Percentiles rank a stretch among this genome's conserved stretches.
These are phyloP conservation scores for Ambrosia trifida DNA, from an alignment of 129 eudicot species.

Conservation along the genomic window DNA sequence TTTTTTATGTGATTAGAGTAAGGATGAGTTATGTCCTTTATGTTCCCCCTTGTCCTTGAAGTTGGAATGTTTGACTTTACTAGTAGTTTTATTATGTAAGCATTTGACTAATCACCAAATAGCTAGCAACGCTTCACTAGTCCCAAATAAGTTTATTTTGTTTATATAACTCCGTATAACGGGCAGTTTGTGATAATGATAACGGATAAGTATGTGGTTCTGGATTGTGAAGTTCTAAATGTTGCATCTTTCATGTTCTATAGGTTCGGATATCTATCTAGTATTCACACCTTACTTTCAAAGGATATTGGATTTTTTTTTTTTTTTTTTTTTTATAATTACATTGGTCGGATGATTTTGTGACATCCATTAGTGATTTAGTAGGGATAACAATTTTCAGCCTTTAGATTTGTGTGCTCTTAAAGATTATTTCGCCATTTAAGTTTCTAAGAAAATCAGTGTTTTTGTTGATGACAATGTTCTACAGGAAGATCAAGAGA, in stretches of 20 bases:
- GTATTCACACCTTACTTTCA: neutral
- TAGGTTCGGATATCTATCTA: neutral
- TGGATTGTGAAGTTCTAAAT: conserved; percentile 2
- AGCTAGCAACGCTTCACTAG: neutral
- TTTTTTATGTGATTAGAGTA: neutral
- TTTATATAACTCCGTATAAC: neutral
- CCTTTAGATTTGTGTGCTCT: neutral
- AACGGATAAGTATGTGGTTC: neutral
- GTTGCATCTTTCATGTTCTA: neutral
- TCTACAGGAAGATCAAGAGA: conserved; percentile 66
- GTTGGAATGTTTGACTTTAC: neutral
- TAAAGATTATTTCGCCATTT: neutral
- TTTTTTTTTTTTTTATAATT: neutral
- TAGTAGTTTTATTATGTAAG: neutral
- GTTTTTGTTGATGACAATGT: conserved; percentile 17
- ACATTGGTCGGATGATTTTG: too few species aligned
- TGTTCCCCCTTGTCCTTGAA: neutral
- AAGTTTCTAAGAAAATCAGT: conserved; percentile 1
- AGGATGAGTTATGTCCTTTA: neutral
- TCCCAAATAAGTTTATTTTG: neutral
- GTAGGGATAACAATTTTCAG: neutral
- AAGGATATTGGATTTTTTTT: neutral
- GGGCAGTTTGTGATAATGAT: neutral
- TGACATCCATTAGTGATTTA: too few species aligned
- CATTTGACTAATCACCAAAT: neutral